These are phyloP conservation scores for Phaseolus coccineus DNA, from an alignment of 331 rosid species.

Conservation along the genomic window DNA sequence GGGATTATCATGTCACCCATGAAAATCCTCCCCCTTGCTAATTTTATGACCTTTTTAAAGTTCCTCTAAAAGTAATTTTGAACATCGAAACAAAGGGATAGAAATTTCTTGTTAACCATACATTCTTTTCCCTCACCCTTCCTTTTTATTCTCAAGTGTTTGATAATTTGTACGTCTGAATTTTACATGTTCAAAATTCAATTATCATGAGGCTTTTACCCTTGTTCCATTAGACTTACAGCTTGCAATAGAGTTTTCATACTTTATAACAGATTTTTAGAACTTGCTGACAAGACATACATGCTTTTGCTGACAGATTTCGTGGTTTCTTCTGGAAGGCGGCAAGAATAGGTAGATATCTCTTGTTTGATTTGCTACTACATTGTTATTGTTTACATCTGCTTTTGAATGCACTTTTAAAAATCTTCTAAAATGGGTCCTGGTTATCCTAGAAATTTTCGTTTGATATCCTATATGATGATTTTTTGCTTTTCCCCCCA, in stretches of 20 bases:
- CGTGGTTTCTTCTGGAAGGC: constrained; percentile 85
- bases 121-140: neutral
- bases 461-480: neutral
- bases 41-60: constrained; percentile 8
- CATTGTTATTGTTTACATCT: neutral
- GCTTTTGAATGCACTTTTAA: neutral
- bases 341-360: constrained; percentile 65
- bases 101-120: neutral
- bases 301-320: constrained; percentile 57
- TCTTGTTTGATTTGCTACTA: constrained; percentile 22
- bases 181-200: constrained; percentile 17
- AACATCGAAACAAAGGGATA: neutral
- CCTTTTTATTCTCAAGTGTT: constrained; percentile 15
- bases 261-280: constrained; percentile 6
- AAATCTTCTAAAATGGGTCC: neutral
- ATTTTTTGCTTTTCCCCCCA: constrained; percentile 10
- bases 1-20: neutral
- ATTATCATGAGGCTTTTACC: constrained; percentile 5
- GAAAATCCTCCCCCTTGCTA: neutral
- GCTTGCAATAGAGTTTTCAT: constrained; percentile 30
- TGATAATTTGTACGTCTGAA: constrained; percentile 21
- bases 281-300: constrained; percentile 20
- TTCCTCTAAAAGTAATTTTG: constrained; percentile 6
- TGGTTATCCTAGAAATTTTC: neutral
- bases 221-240: neutral